Base-by-base conservation (phyloP, 2,329 filamentous ascomycete genomes). In the Purpureocillium takamizusanense region DNA sequence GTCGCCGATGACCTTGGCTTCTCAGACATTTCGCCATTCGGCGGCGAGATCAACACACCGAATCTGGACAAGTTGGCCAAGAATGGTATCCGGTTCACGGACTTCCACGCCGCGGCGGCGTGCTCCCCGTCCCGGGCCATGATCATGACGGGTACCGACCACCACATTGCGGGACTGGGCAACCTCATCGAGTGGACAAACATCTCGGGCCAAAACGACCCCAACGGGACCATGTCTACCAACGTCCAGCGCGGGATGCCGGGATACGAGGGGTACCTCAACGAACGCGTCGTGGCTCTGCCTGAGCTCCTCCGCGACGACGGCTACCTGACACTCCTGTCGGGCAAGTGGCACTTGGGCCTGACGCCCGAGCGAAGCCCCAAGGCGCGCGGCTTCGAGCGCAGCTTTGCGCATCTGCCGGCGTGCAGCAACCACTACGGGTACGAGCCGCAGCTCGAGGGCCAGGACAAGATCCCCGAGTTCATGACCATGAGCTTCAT, bases 81-180 rank as follows among this genome's bases (percentile, higher is more conserved):
- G 41, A 21, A 33, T 31, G 69, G 75, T 29, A 55, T 80, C 21
- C 69, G 74, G 5, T 75, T 79, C 48, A 79, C 74, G 0, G 72
- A 78, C 48, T 79, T 78, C 54, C 78, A 82, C 49, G 72, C 76
- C 2, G 77, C 78, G 0, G 72, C 76, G 3, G 77, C 78, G 36
- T 82, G 76, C 56, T 81, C 76, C 36, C 78, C 78, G 2, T 77
- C 75, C 3, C 64, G 77, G 29, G 74, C 76, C 14, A 82, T 82
- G 78, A 69, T 82, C 46, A 73, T 81, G 67, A 79, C 75, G 8
- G 54, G 53, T 8, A 53, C 53, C 1, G 76, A 79, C 48, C 69
- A 79, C 47, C 75, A 74, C 50, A 74, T 74, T 40, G 69, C 70
- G 9, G 70, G 77, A 1, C 61, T 81, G 3, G 76, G 75, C 2